Evolutionary conservation across 2,329 filamentous ascomycete genomes (phyloP), one percentile per base, ranked within the genome.

Genomic region (Diaporthe eres): DNA sequence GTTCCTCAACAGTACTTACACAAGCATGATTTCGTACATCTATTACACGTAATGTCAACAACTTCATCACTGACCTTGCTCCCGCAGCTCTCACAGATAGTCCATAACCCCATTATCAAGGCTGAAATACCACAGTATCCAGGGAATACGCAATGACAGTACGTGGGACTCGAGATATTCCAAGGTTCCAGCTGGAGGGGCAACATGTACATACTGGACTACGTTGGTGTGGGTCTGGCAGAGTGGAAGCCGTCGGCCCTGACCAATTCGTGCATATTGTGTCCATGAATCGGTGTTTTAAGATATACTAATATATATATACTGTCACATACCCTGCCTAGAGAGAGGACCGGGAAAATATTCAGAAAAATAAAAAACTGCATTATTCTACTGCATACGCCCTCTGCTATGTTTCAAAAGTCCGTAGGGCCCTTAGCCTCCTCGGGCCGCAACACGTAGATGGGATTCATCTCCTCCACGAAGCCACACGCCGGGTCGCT

Each of bases 391-490:
- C 9, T 8, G 2, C 13, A 4, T 34, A 12, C 7, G 13, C 19
- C 19, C 13, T 34, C 57, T 60, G 58, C 51, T 19, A 31, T 19
- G 15, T 13, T 34, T 65, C 60, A 65, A 22, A 65, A 65, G 10
- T 65, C 60, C 9, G 8, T 47, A 31, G 60, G 60, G 1, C 39
- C 60, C 15, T 65, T 47, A 4, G 15, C 60, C 31, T 65, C 60
- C 25, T 65, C 60, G 25, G 60, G 60, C 25, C 60, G 60, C 15
- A 65, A 10, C 39, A 65, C 25, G 60, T 44, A 65, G 3, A 65
- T 47, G 25, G 60, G 60, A n/a, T 65, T 37, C 60, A 65, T 65
- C 39, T 65, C 60, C 60, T 65, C 60, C 60, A 65, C 60, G 9
- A 47, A 47, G 12, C 60, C 60, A 15, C 60, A 44, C 15, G 60